phyloP scores from a whole-genome alignment of 2,329 filamentous ascomycete genomes.

The Botrytis fabae region DNA sequence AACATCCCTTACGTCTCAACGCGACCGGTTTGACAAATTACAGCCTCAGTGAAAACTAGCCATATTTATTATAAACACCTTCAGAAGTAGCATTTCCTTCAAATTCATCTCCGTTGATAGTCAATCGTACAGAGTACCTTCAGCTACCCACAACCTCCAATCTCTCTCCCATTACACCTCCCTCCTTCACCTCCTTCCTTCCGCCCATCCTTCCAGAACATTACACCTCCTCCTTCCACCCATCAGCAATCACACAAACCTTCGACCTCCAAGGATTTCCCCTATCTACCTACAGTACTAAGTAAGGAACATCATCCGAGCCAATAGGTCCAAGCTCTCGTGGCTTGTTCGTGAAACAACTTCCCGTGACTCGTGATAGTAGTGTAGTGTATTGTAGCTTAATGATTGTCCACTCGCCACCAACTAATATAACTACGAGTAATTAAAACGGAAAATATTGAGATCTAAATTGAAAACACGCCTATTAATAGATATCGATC shows the following conservation, averaged over 20 bases:
- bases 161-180: neutral
- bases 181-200: neutral
- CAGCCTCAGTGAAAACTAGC: neutral
- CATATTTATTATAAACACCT: neutral
- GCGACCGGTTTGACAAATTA: neutral
- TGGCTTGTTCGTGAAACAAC: neutral
- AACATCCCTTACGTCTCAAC: slow-evolving; percentile 4
- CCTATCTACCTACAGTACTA: neutral
- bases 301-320: neutral
- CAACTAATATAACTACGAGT: neutral
- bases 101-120: neutral
- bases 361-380: neutral
- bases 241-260: neutral
- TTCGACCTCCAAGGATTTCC: neutral
- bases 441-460: neutral
- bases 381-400: neutral
- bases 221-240: neutral
- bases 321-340: neutral
- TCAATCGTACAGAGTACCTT: neutral
- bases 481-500: neutral
- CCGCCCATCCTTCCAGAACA: slow-evolving; percentile 6
- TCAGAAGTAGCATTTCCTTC: neutral
- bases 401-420: neutral
- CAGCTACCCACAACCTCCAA: neutral
- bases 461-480: neutral